Evolutionary conservation across 345 rosid genomes (phyloP), one percentile per base, ranked within the genome.

Genomic region (Carallia brachiata): DNA sequence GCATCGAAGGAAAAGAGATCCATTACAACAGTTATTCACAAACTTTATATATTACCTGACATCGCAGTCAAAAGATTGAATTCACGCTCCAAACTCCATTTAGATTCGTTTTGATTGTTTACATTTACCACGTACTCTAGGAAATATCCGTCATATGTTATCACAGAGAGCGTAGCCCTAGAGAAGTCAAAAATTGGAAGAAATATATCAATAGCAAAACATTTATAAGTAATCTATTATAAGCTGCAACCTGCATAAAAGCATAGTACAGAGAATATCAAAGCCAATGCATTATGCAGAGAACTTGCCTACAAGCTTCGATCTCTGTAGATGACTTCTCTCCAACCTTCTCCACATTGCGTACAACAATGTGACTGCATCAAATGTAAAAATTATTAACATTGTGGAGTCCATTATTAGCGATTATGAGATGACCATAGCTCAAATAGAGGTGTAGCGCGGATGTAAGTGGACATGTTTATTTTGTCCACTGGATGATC

Each of bases 71-170:
- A 69, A 36, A 85, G 90, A 77, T 83, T 93, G 57, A 84, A 82
- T 77, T 89, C 90, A 3, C 84, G 89, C 62, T 89, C 92, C 78
- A 93, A 65, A 63, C 85, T 83, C 97, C 98, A 91, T 23, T 71
- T 64, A 58, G 90, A 74, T 66, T 84, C 94, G 18, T 83, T 79
- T 69, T 79, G 81, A 60, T 61, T 66, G 66, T 84, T 78, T 65
- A 91, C 75, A 60, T 83, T 80, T 50, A 89, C 56, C 16, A 75
- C 76, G 62, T 89, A 93, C 84, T 93, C 98, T 70, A 82, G 87
- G 77, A 91, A 88, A 75, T 80, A 91, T 18, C 98, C 98, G 36
- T 75, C 84, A 78, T 77, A 82, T 3, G 96, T 82, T 70, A 93
- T 77, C 54, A 91, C 73, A 5, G 94, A 89, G 64, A 93, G 64